Evolutionary conservation across 768 basidiomycete species (phyloP), one percentile per base, ranked within the genome.

Genomic region (Chiua virens): DNA sequence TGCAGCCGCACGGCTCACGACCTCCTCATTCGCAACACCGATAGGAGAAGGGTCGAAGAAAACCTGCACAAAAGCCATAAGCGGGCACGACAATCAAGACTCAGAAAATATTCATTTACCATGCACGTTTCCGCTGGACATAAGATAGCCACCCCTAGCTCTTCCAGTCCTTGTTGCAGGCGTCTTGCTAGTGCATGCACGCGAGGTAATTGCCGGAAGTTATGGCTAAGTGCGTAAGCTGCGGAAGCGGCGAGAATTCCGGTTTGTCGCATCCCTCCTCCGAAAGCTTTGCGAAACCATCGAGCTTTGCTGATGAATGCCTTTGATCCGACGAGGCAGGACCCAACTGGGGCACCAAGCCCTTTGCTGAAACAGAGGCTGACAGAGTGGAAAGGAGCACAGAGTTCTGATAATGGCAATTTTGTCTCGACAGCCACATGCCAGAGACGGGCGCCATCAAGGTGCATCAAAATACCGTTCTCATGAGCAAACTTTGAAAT

Each of bases 331-430:
- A 91, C 89, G 15, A 98, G 80, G 56, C 89, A 87, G 17, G 91
- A 91, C 40, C 88, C 87, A 38, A 91, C 67, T 9, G 88, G 89
- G n/a, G 87, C 87, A 58, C 95, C 95, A 49, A 98, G 78, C 41
- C 96, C 97, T 74, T 98, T 99, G 73, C 92, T 96, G 70, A 99
- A 84, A 76, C 96, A 99, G 22, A 97, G 70, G 53, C 89, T 92
- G 60, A 90, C 85, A 1, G 92, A 86, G 65, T 99, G 95, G 68
- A 98, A 98, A 0, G 94, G 94, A 14, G 77, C 82, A 60, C 87
- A 88, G 9, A 98, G 82, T 50, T 87, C 86, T 49, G 84, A 83
- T 34, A 98, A 64, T 8, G 86, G 63, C 8, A 69, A 82, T 13
- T 72, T 77, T 1, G 83, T 86, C 68, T 86, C 89, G 14, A 86